Conservation (phyloP, 345 rosid genomes). For the Excoecaria agallocha region DNA sequence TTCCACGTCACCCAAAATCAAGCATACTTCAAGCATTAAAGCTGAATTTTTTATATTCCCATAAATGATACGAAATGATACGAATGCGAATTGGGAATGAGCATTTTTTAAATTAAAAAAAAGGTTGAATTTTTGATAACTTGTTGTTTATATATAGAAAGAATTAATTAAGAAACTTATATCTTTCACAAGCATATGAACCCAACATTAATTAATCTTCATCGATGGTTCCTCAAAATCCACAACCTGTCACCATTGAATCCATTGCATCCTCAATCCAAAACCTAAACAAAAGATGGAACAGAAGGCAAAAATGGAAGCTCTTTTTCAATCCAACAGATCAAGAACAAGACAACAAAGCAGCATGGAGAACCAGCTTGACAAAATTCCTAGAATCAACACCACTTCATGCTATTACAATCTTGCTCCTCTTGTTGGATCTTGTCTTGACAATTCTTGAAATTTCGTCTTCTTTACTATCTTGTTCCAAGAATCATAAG, state of each 20-base stretch:
- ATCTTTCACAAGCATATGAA: too few species aligned
- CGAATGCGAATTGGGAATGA: too few species aligned
- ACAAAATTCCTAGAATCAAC: slow-evolving; percentile 43
- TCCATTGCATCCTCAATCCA: slow-evolving; percentile 26
- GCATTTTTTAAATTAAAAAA: too few species aligned
- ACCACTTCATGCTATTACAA: slow-evolving; percentile 31
- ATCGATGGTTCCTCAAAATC: too few species aligned
- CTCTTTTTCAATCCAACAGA: slow-evolving; percentile 18
- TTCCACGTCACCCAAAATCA: too few species aligned
- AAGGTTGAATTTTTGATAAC: too few species aligned
- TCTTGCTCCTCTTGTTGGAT: slow-evolving; percentile 54
- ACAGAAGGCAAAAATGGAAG: slow-evolving; percentile 50
- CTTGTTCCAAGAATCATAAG: slow-evolving; percentile 24
- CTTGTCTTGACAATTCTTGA: slow-evolving; percentile 53
- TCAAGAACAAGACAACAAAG: not conserved
- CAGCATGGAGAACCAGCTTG: slow-evolving; percentile 47
- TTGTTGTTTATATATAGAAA: too few species aligned
- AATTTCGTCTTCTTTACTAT: slow-evolving; percentile 49
- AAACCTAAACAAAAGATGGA: slow-evolving; percentile 47
- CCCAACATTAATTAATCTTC: too few species aligned
- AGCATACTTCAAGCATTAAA: too few species aligned
- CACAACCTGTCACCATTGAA: slow-evolving; percentile 28
- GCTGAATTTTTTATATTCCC: too few species aligned
- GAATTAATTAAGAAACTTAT: too few species aligned
- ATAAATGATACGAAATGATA: too few species aligned